Evolutionary conservation across 1,284 basidiomycete species (phyloP).

Genomic region (Termitomyces sp.): DNA sequence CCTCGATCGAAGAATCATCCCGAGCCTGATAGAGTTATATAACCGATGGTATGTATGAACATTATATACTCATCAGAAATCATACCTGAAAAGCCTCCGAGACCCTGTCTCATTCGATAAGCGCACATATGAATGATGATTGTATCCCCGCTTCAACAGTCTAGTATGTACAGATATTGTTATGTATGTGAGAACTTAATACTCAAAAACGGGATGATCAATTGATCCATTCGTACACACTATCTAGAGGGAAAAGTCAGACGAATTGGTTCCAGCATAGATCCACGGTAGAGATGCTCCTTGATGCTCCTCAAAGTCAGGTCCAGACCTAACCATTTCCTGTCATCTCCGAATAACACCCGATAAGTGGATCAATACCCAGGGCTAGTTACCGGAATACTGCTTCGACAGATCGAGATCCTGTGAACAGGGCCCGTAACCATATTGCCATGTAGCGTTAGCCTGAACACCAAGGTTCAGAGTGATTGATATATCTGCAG

Average conservation of each 20-base stretch:
- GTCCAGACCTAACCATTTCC: slow-evolving; percentile 5
- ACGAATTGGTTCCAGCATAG: background rate
- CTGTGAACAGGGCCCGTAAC: background rate
- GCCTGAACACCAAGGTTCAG: background rate
- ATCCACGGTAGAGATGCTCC: background rate
- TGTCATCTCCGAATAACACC: background rate
- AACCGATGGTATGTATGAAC: background rate
- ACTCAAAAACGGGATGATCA: background rate
- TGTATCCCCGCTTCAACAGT: background rate
- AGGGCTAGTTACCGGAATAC: background rate
- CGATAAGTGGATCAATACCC: background rate
- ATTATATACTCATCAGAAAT: background rate
- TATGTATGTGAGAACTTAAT: background rate
- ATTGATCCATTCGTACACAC: background rate
- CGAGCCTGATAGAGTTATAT: slow-evolving; percentile 18
- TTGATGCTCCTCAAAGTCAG: background rate
- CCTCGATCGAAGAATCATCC: slow-evolving; percentile 18
- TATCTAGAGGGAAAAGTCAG: background rate
- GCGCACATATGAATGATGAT: background rate
- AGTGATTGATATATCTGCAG: background rate
- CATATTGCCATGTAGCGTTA: background rate
- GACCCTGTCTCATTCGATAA: background rate
- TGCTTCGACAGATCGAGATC: background rate
- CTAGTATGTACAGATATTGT: background rate
- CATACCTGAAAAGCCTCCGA: background rate